Percentiles rank a stretch among this genome's conserved stretches.
These are phyloP conservation scores for Aspergillus tanneri DNA, from an alignment of 2,329 filamentous ascomycete genomes.

Conservation along the genomic window DNA sequence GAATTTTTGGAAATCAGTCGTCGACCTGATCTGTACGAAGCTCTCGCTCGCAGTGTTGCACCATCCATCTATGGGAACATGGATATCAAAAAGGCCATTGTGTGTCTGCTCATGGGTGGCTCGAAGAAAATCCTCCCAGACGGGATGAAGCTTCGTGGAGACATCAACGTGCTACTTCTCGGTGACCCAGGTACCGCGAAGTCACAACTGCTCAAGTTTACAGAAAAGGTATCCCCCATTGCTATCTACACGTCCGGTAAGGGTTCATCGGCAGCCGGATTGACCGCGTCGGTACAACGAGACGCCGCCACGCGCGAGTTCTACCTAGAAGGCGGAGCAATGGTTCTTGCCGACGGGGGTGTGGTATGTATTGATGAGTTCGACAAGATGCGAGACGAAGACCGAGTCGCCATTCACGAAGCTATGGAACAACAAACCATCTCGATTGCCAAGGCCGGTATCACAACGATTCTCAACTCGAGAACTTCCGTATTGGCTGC, in stretches of 20 bases:
- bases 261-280: conserved; percentile 93
- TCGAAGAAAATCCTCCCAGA: conserved; percentile 98
- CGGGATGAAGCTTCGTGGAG: conserved; percentile 94
- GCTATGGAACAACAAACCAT: conserved; percentile 99
- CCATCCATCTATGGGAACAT: conserved; percentile 95
- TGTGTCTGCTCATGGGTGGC: conserved; percentile 88
- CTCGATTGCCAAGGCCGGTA: conserved; percentile 96
- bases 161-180: conserved; percentile 95
- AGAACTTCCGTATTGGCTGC: conserved; percentile 92
- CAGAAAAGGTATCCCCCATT: conserved; percentile 92
- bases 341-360: conserved; percentile 95
- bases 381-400: conserved; percentile 99
- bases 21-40: conserved; percentile 84
- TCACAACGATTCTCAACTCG: conserved; percentile 96
- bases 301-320: conserved; percentile 92
- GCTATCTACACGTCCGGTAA: conserved; percentile 99
- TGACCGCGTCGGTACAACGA: conserved; percentile 93
- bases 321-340: conserved; percentile 95
- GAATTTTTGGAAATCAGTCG: conserved; percentile 91
- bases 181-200: conserved; percentile 98
- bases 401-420: conserved; percentile 96
- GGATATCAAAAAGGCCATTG: conserved; percentile 96
- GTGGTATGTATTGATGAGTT: conserved; percentile 99
- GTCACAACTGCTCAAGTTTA: conserved; percentile 94
- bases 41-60: conserved; percentile 88